phyloP scores from a whole-genome alignment of 2,329 filamentous ascomycete species.

The Cordyceps sp. region DNA sequence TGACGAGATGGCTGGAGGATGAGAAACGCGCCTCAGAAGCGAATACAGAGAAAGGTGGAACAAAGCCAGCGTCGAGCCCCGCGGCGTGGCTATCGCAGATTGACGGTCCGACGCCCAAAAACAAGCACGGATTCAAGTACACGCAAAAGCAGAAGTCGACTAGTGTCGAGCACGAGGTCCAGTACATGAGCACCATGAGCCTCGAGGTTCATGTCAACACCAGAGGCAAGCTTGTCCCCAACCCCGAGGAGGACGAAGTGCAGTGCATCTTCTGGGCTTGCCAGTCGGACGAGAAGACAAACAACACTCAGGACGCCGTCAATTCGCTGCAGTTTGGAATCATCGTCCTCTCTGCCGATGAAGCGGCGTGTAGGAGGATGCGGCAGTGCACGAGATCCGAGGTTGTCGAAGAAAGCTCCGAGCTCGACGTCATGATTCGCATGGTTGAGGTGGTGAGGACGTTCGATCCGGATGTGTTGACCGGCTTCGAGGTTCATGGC shows the following conservation, averaged over 20 bases:
- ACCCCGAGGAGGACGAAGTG: constrained; percentile 82
- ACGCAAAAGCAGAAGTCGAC: constrained; percentile 60
- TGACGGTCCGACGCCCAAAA: constrained; percentile 70
- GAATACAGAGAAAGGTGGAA: constrained; percentile 6
- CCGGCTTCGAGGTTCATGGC: constrained; percentile 88
- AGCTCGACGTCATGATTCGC: constrained; percentile 72
- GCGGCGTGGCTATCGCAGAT: constrained; percentile 57
- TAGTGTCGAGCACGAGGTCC: constrained; percentile 65
- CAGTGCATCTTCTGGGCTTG: constrained; percentile 82
- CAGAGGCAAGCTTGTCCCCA: constrained; percentile 61
- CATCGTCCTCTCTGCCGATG: constrained; percentile 50
- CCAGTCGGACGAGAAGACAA: constrained; percentile 47
- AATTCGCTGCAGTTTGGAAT: constrained; percentile 49
- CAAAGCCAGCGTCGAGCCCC: constrained; percentile 9
- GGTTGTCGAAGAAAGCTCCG: constrained; percentile 58
- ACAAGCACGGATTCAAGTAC: constrained; percentile 71
- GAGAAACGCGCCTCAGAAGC: constrained; percentile 5
- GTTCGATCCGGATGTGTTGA: constrained; percentile 81
- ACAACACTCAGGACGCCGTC: constrained; percentile 21
- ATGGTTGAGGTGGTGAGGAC: constrained; percentile 73
- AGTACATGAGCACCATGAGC: constrained; percentile 96
- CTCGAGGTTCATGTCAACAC: constrained; percentile 86
- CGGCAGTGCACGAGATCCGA: constrained; percentile 43
- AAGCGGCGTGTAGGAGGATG: constrained; percentile 41
- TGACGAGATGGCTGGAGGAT: constrained; percentile 48